Evolutionary conservation across 140 eudicot species (phyloP), one percentile per base, ranked within the genome.

Genomic region (Oenanthe javanica): DNA sequence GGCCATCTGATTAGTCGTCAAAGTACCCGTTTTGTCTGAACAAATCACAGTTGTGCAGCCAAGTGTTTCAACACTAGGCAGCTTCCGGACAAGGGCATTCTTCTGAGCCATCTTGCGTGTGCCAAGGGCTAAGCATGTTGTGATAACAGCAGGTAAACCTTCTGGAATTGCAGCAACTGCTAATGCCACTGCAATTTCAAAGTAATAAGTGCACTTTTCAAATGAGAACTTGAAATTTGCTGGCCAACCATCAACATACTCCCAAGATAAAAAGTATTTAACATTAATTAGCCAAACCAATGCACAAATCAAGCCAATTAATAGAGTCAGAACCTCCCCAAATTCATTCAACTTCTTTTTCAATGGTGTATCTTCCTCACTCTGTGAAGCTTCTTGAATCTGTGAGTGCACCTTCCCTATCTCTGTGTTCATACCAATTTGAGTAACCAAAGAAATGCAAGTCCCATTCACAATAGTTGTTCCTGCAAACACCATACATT

Each of bases 91-190:
- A 75, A 96, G 90, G 0, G 99, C 98, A 76, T 96, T 96, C 88
- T 96, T 96, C 73, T 91, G 97, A 47, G 98, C 99, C 99, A 96
- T 96, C 78, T 93, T 96, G 16, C 97, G 89, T 19, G 99, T 96
- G n/a, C 98, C 99, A 31, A 96, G 96, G 25, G 99, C 99, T 77
- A 96, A 87, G 69, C 98, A 96, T 5, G 99, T 96, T 19, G 99
- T 96, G 25, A 96, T 96, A 47, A 96, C 98, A 61, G 99, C 99
- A 38, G 99, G 99, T 54, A 96, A 82, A 70, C 99, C 99, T 84
- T 96, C 99, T 14, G 99, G 99, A 79, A 96, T 96, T 2, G 99
- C 98, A 86, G 98, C 99, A 75, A 96, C 99, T 14, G 99, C 99
- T 71, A 96, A 85, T 49, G 99, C 99, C 13, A 96, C 95, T 2